Evolutionary conservation across 345 rosid species (phyloP).

Genomic region (Salix caprea): DNA sequence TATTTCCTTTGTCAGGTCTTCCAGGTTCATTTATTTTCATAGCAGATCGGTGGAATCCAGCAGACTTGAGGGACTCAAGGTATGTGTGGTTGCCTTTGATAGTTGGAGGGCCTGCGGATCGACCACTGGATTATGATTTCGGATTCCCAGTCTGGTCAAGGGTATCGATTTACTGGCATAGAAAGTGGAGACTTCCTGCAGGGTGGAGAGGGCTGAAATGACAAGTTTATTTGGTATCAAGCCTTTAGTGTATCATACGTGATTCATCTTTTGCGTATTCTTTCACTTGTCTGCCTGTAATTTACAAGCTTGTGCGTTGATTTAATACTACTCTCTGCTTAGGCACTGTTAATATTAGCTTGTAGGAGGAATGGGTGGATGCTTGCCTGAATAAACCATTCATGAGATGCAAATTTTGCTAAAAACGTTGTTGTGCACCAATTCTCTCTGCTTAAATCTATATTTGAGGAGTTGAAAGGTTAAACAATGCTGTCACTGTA

Average conservation of each 20-base stretch:
- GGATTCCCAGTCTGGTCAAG: conserved; percentile 84
- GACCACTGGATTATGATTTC: conserved; percentile 60
- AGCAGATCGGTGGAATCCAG: conserved; percentile 97
- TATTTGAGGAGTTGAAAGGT: no score
- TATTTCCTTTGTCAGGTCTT: conserved; percentile 68
- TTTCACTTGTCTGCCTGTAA: conserved; percentile 22
- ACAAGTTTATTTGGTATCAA: conserved; percentile 7
- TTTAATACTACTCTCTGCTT: neutral
- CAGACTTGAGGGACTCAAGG: conserved; percentile 79
- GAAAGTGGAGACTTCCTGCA: conserved; percentile 76
- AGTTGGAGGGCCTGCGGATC: conserved; percentile 75
- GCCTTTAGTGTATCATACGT: conserved; percentile 19
- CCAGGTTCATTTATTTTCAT: conserved; percentile 71
- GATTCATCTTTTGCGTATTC: conserved; percentile 15
- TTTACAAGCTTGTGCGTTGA: neutral
- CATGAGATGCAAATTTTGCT: neutral
- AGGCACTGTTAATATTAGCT: conserved; percentile 21
- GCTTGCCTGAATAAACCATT: neutral
- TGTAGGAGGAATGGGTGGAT: neutral
- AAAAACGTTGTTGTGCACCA: neutral
- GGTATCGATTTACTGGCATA: conserved; percentile 89
- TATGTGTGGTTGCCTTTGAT: conserved; percentile 82
- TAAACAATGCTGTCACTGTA: no score
- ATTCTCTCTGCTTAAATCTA: neutral
- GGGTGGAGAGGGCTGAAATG: conserved; percentile 26